Percentiles rank a stretch among this genome's conserved stretches.
Evolutionary conservation across 257 asterid species (phyloP).

Genomic region (Petrea volubilis): DNA sequence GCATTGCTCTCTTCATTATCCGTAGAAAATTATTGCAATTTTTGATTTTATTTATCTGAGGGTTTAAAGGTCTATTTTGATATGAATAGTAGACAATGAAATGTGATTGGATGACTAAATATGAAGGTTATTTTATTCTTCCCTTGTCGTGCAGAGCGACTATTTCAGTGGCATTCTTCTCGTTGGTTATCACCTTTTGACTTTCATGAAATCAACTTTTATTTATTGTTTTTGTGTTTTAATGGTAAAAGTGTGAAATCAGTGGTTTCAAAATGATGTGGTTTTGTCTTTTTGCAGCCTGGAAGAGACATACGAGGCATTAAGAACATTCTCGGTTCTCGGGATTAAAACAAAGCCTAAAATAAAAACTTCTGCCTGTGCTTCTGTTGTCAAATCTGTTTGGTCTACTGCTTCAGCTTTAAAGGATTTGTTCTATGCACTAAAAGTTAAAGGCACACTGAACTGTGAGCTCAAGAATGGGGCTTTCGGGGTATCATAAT

Average conservation of each 20-base stretch:
- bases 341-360: constrained; percentile 44
- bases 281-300: constrained; percentile 33
- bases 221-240: background rate
- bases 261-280: background rate
- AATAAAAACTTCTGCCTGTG: constrained; percentile 40
- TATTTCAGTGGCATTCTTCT: background rate
- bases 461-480: constrained; percentile 47
- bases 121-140: background rate
- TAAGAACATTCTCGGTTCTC: constrained; percentile 56
- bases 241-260: background rate
- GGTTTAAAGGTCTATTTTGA: background rate
- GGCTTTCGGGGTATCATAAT: constrained; percentile 34
- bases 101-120: background rate
- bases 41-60: background rate
- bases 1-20: background rate
- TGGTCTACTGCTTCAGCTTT: constrained; percentile 38
- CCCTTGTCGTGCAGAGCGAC: background rate
- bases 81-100: background rate
- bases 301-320: constrained; percentile 60
- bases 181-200: background rate
- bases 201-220: background rate
- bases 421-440: constrained; percentile 48
- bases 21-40: background rate
- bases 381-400: constrained; percentile 38
- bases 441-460: constrained; percentile 45